A percentile compares a stretch with the other conserved stretches of the same genome.
Evolutionary conservation across 331 rosid species (phyloP).

Genomic region (Pyracantha coccinea): DNA sequence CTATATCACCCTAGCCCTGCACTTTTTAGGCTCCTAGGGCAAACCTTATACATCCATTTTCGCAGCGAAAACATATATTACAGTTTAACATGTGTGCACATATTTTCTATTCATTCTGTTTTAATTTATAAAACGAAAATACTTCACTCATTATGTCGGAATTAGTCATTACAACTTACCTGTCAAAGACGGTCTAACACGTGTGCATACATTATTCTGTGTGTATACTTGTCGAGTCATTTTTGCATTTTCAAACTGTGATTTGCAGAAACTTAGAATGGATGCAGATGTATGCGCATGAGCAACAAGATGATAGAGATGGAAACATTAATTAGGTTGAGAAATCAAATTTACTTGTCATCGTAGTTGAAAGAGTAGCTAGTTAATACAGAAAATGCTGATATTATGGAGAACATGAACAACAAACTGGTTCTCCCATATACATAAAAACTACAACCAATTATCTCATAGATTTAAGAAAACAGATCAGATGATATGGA

Average conservation of each 20-base stretch:
- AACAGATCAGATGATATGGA: background rate
- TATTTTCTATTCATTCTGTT: too few species aligned
- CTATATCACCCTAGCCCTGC: background rate
- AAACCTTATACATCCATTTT: background rate
- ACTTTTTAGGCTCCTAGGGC: background rate
- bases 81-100: too few species aligned
- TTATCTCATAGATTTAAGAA: background rate
- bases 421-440: constrained; percentile 7
- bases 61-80: background rate
- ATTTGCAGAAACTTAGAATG: too few species aligned
- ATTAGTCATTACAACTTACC: too few species aligned
- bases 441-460: background rate
- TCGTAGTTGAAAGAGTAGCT: background rate
- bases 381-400: constrained; percentile 5
- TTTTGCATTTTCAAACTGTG: too few species aligned
- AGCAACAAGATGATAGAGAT: background rate
- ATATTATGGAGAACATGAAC: background rate
- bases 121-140: too few species aligned
- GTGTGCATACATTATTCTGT: too few species aligned
- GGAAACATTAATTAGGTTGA: background rate
- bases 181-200: too few species aligned
- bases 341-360: background rate
- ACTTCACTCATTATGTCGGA: too few species aligned
- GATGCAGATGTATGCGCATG: background rate
- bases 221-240: too few species aligned